Percentiles rank a stretch among this genome's conserved stretches.
These are phyloP conservation scores for Elaeis oleifera DNA, from an alignment of 202 grass and related monocot species.

Conservation along the genomic window DNA sequence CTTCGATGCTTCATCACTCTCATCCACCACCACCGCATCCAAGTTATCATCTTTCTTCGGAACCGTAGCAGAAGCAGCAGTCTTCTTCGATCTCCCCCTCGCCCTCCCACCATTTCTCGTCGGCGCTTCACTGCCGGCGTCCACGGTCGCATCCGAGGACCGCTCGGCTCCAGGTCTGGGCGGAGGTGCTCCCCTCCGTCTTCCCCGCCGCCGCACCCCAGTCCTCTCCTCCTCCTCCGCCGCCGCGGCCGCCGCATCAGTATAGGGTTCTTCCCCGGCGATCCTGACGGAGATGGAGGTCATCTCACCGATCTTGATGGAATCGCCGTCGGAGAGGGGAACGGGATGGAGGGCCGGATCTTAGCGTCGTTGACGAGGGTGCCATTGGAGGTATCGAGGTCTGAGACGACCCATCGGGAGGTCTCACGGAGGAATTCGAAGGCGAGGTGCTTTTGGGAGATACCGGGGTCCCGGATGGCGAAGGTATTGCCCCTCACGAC, in stretches of 20 bases:
- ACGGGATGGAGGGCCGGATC: constrained; percentile 31
- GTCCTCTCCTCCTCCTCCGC: constrained; percentile 7
- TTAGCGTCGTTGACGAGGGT: constrained; percentile 49
- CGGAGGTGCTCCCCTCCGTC: constrained; percentile 1
- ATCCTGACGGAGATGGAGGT: constrained; percentile 42
- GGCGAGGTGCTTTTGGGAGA: constrained; percentile 64
- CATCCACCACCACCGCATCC: not conserved
- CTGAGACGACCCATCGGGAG: constrained; percentile 46
- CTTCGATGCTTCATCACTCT: not conserved
- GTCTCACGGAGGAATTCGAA: constrained; percentile 44
- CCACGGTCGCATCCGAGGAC: not conserved
- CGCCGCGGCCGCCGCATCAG: not conserved
- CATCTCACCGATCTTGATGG: constrained; percentile 60
- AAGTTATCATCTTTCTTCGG: constrained; percentile 22
- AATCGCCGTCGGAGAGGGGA: constrained; percentile 50
- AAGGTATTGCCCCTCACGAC: constrained; percentile 52
- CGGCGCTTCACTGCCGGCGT: not conserved
- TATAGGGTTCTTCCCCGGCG: too few relatives aligned
- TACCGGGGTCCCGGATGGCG: constrained; percentile 55
- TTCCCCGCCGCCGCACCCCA: constrained; percentile 13
- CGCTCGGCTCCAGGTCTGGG: constrained; percentile 19
- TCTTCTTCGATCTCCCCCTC: constrained; percentile 23
- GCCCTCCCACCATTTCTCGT: not conserved
- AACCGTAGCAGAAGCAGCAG: constrained; percentile 5
- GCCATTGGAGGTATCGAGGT: constrained; percentile 64